These are phyloP conservation scores for Cryptococcus sp. DNA, from an alignment of 1,284 basidiomycete species.

Conservation along the genomic window DNA sequence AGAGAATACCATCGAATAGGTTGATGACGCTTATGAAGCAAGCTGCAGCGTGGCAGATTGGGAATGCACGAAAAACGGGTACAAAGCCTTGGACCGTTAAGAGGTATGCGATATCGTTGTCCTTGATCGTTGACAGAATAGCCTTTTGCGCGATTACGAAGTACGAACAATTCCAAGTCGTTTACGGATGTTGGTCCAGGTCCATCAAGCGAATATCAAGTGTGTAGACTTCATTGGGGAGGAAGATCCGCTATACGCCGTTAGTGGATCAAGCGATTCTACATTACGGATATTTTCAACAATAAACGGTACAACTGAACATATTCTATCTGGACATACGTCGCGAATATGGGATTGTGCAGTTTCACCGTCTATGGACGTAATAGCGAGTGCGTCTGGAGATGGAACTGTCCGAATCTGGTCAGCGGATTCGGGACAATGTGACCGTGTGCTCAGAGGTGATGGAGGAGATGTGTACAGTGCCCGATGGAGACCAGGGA, in stretches of 20 bases:
- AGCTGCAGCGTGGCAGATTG: slow-evolving; percentile 51
- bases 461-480: slow-evolving; percentile 51
- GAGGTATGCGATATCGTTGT: slow-evolving; percentile 12
- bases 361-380: slow-evolving; percentile 24
- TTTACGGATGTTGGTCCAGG: slow-evolving; percentile 30
- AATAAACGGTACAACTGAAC: slow-evolving; percentile 16
- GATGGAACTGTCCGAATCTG: slow-evolving; percentile 51
- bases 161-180: slow-evolving; percentile 30
- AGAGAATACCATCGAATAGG: slow-evolving; percentile 46
- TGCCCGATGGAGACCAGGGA: slow-evolving; percentile 47
- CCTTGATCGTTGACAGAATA: slow-evolving; percentile 1
- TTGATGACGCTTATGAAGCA: slow-evolving; percentile 48
- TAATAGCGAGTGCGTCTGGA: slow-evolving; percentile 46
- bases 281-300: slow-evolving; percentile 40
- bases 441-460: slow-evolving; percentile 26
- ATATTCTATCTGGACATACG: slow-evolving; percentile 43
- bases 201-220: slow-evolving; percentile 51
- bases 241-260: slow-evolving; percentile 33
- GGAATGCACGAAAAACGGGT: slow-evolving; percentile 12
- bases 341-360: slow-evolving; percentile 50
- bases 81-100: slow-evolving; percentile 17
- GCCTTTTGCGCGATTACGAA: slow-evolving; percentile 40
- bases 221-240: slow-evolving; percentile 48
- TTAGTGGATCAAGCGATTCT: slow-evolving; percentile 48
- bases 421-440: slow-evolving; percentile 31